Evolutionary conservation across 805 yeast genomes (phyloP).

Genomic region (Sugiyamaella mastotermitis): DNA sequence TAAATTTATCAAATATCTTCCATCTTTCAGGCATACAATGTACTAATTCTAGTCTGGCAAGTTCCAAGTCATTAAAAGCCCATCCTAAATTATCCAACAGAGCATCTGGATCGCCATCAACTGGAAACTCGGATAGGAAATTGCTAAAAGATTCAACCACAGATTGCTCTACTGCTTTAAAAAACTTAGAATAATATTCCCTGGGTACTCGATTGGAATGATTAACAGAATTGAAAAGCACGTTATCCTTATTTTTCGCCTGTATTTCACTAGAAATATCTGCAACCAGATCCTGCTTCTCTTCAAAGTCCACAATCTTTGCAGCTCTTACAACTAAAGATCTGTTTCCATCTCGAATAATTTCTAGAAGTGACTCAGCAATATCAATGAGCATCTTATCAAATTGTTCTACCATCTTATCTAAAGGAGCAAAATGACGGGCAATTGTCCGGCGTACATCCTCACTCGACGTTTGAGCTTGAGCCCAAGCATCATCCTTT

Average conservation of each 20-base stretch:
- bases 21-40: conserved; percentile 66
- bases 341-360: conserved; percentile 57
- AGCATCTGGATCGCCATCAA: conserved; percentile 41
- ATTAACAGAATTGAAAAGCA: conserved; percentile 6
- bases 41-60: conserved; percentile 54
- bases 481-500: conserved; percentile 61
- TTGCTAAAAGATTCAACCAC: conserved; percentile 62
- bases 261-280: conserved; percentile 19
- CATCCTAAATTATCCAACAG: conserved; percentile 71
- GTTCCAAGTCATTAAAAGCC: conserved; percentile 72
- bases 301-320: conserved; percentile 76
- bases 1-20: conserved; percentile 60
- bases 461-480: conserved; percentile 47
- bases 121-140: conserved; percentile 50
- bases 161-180: conserved; percentile 50
- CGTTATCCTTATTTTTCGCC: conserved; percentile 1
- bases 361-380: conserved; percentile 66
- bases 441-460: conserved; percentile 66
- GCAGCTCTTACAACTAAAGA: conserved; percentile 66
- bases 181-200: conserved; percentile 57
- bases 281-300: conserved; percentile 63
- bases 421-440: conserved; percentile 48
- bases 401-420: conserved; percentile 48
- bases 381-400: conserved; percentile 56
- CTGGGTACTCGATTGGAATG: conserved; percentile 35